A percentile compares a stretch with the other conserved stretches of the same genome.
phyloP scores from a whole-genome alignment of 1,139 yeast genomes.

The Yamadazyma dendronema region DNA sequence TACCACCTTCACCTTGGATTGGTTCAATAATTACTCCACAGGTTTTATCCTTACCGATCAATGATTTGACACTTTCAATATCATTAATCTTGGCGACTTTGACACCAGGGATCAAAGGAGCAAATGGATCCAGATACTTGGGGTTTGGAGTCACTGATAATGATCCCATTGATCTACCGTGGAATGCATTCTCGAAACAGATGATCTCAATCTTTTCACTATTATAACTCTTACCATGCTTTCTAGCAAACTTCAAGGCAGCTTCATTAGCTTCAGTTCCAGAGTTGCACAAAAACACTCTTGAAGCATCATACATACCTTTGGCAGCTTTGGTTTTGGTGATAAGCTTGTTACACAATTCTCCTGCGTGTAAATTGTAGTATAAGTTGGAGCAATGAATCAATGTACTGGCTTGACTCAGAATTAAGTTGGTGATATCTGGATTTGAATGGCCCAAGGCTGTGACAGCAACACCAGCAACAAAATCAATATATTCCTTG shows the following conservation, averaged over 20 bases:
- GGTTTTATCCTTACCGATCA: constrained; percentile 65
- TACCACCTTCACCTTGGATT: constrained; percentile 97
- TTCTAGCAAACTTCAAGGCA: constrained; percentile 92
- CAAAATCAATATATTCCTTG: constrained; percentile 79
- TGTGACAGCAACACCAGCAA: constrained; percentile 97
- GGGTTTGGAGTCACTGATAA: constrained; percentile 88
- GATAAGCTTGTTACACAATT: constrained; percentile 69
- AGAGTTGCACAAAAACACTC: constrained; percentile 87
- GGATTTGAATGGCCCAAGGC: constrained; percentile 84
- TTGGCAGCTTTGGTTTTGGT: constrained; percentile 66
- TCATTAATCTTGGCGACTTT: constrained; percentile 61
- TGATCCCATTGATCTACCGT: constrained; percentile 94
- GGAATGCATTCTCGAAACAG: constrained; percentile 86
- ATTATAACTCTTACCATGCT: constrained; percentile 60
- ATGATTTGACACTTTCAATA: constrained; percentile 52
- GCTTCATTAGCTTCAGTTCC: constrained; percentile 99
- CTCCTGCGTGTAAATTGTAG: constrained; percentile 82
- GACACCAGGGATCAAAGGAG: constrained; percentile 87
- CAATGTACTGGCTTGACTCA: constrained; percentile 69
- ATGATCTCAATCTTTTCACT: constrained; percentile 70
- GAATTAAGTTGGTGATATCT: constrained; percentile 64
- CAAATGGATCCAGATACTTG: constrained; percentile 87
- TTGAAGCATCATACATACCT: constrained; percentile 76
- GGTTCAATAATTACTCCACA: constrained; percentile 96
- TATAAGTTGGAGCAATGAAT: constrained; percentile 85